Conservation (phyloP, 1,284 basidiomycete species). For the Trichosporon faecale region DNA sequence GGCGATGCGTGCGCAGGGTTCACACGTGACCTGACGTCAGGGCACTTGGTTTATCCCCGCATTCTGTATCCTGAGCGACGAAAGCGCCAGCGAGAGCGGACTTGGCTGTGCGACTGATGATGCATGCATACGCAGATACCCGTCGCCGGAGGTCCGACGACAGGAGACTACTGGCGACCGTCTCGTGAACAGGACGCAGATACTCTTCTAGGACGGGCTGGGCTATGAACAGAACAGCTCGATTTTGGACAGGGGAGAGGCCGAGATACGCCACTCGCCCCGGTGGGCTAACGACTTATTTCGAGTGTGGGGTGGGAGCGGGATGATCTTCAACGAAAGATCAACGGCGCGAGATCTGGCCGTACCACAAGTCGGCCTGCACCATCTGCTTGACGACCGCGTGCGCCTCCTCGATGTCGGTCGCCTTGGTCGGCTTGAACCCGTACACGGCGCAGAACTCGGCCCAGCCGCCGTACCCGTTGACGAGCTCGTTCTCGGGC, state of each 20-base stretch:
- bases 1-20: not conserved
- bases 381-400: conserved; percentile 11
- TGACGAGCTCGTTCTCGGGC: conserved; percentile 6
- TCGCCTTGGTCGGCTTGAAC: not conserved
- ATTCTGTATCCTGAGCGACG: not conserved
- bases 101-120: not conserved
- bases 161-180: not conserved
- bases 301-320: not conserved
- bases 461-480: not conserved
- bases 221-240: not conserved
- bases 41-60: not conserved
- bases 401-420: conserved; percentile 6
- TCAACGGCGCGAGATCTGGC: conserved; percentile 7
- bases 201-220: not conserved
- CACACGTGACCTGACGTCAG: not conserved
- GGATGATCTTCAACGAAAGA: not conserved
- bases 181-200: not conserved
- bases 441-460: not conserved
- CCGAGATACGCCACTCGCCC: conserved; percentile 4
- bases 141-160: not conserved
- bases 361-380: conserved; percentile 6
- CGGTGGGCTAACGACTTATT: not conserved
- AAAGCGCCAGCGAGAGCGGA: not conserved
- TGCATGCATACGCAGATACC: not conserved
- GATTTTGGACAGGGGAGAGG: not conserved